Evolutionary conservation across 2,329 filamentous ascomycete genomes (phyloP).

Genomic region (Aspergillus fumigatus): DNA sequence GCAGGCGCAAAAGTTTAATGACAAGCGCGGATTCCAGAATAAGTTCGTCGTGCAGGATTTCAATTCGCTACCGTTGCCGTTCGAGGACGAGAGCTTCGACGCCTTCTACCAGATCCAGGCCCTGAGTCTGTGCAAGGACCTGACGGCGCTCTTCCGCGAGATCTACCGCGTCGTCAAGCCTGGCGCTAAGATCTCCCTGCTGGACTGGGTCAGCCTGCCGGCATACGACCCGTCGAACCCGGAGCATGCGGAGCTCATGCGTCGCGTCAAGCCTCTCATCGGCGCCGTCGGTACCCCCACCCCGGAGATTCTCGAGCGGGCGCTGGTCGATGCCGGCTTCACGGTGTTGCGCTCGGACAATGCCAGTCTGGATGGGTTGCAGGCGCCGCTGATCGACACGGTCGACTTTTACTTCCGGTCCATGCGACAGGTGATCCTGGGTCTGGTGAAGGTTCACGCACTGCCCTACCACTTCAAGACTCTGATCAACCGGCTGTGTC

Average conservation of each 20-base stretch:
- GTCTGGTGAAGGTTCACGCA: constrained; percentile 44
- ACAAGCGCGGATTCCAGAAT: constrained; percentile 42
- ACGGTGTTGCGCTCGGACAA: constrained; percentile 47
- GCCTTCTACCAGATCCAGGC: constrained; percentile 57
- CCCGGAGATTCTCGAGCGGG: constrained; percentile 44
- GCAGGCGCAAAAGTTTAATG: constrained; percentile 45
- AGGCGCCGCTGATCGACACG: constrained; percentile 51
- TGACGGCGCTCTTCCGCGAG: constrained; percentile 45
- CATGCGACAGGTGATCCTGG: constrained; percentile 47
- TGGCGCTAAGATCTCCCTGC: constrained; percentile 47
- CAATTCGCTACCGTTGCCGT: constrained; percentile 50
- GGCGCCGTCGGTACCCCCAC: constrained; percentile 54
- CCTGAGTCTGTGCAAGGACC: constrained; percentile 51
- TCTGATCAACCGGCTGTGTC: constrained; percentile 50
- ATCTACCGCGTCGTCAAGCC: constrained; percentile 49
- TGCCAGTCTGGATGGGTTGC: constrained; percentile 49
- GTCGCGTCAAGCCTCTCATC: constrained; percentile 52
- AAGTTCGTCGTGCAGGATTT: constrained; percentile 50
- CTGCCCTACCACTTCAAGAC: constrained; percentile 51
- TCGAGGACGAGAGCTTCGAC: constrained; percentile 47
- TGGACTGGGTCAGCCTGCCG: constrained; percentile 53
- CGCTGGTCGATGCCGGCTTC: constrained; percentile 47
- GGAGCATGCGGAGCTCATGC: constrained; percentile 49
- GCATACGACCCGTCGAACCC: constrained; percentile 46
- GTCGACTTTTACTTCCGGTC: constrained; percentile 53